Conservation (phyloP, 345 rosid species). For the Boechera divaricarpa region DNA sequence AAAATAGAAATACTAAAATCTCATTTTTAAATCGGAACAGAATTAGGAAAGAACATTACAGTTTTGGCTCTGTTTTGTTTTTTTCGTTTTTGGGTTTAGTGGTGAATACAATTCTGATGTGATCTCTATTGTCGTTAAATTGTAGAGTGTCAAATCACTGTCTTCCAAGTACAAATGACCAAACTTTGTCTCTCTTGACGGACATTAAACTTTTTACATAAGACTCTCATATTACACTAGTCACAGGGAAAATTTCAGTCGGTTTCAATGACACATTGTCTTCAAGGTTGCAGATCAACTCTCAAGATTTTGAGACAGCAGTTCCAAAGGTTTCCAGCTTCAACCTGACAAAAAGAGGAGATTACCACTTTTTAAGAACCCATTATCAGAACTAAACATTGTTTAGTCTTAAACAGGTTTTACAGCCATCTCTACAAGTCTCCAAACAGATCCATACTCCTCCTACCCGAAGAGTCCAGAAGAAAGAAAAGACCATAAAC, state of each 20-base stretch:
- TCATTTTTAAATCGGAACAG: too few species aligned
- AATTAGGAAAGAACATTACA: neutral
- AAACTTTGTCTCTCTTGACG: slow-evolving; percentile 31
- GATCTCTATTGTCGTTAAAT: slow-evolving; percentile 26
- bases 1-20: too few species aligned
- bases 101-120: neutral
- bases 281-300: slow-evolving; percentile 8
- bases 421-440: neutral
- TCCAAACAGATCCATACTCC: neutral
- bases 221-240: neutral
- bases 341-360: neutral
- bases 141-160: slow-evolving; percentile 39
- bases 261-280: slow-evolving; percentile 15
- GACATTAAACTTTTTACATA: slow-evolving; percentile 11
- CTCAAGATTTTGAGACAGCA: neutral
- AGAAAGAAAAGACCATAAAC: neutral
- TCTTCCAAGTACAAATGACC: slow-evolving; percentile 36
- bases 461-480: neutral
- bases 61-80: neutral
- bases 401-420: neutral
- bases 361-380: neutral
- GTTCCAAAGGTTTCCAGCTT: slow-evolving; percentile 3
- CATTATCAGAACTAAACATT: neutral
- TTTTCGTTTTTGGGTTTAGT: neutral
- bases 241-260: slow-evolving; percentile 1